A percentile compares a stretch with the other conserved stretches of the same genome.
Evolutionary conservation across 2,329 filamentous ascomycete genomes (phyloP).

Genomic region (Cercospora sesami): DNA sequence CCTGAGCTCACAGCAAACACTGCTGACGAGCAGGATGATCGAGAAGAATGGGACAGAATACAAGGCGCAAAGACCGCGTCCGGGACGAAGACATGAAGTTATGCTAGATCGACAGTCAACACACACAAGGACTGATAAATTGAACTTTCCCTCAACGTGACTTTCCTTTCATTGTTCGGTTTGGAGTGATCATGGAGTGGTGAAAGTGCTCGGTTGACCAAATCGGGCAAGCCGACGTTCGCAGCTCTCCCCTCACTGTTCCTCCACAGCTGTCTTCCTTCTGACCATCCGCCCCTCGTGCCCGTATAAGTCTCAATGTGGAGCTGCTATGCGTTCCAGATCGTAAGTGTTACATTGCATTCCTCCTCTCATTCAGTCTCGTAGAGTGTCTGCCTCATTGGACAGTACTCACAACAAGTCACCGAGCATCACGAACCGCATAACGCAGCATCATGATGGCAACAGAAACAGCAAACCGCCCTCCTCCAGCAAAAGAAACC

Average conservation of each 20-base stretch:
- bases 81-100: not conserved
- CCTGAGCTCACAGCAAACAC: constrained; percentile 47
- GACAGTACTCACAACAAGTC: too few relatives aligned
- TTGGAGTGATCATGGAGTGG: not conserved
- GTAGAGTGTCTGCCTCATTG: not conserved
- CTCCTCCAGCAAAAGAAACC: constrained; percentile 36
- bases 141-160: not conserved
- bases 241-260: constrained; percentile 12
- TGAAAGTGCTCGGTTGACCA: constrained; percentile 10
- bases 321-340: not conserved
- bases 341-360: not conserved
- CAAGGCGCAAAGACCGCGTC: not conserved
- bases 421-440: too few relatives aligned
- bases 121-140: not conserved
- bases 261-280: constrained; percentile 16
- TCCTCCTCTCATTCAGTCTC: not conserved
- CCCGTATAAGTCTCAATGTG: constrained; percentile 2
- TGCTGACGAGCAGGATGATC: constrained; percentile 41
- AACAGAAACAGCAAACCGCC: constrained; percentile 27
- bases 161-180: not conserved
- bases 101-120: not conserved
- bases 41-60: constrained; percentile 45
- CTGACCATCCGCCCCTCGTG: constrained; percentile 12
- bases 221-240: constrained; percentile 9
- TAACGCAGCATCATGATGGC: constrained; percentile 23